Evolutionary conservation across 306 rosid genomes (phyloP).

Genomic region (Gillenia trifoliata): DNA sequence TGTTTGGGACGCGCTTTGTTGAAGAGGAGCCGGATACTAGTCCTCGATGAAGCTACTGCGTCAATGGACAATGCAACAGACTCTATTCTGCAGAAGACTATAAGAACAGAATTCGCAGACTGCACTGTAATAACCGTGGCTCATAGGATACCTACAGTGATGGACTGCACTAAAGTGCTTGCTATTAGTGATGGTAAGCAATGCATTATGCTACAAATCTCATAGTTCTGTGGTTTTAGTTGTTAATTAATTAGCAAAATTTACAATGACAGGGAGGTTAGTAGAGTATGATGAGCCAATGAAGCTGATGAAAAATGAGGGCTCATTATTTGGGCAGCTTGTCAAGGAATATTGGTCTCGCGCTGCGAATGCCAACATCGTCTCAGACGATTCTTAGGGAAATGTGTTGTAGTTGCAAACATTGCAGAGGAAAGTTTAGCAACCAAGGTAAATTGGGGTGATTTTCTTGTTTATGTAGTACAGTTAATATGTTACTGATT

Average conservation of each 20-base stretch:
- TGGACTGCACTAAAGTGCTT: constrained; percentile 27
- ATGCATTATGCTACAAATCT: neutral
- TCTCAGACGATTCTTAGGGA: neutral
- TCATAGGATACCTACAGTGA: constrained; percentile 29
- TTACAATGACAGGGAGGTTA: constrained; percentile 10
- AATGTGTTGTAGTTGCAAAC: neutral
- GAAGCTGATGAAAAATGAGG: neutral
- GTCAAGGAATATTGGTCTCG: constrained; percentile 1
- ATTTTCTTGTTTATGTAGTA: too few relatives aligned
- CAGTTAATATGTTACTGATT: too few relatives aligned
- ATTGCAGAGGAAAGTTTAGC: neutral
- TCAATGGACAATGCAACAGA: constrained; percentile 36
- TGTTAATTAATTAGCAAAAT: neutral
- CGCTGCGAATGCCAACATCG: neutral
- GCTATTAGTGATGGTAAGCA: constrained; percentile 27
- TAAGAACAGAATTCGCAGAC: constrained; percentile 21
- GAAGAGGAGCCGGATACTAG: constrained; percentile 25
- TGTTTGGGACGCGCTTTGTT: constrained; percentile 25
- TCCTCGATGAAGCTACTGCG: constrained; percentile 33
- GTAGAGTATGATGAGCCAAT: constrained; percentile 20
- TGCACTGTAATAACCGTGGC: constrained; percentile 32
- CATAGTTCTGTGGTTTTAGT: neutral
- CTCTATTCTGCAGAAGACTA: constrained; percentile 19
- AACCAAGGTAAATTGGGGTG: neutral
- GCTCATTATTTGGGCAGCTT: neutral